These are phyloP conservation scores for Thyridium curvatum DNA, from an alignment of 2,329 filamentous ascomycete genomes.

Conservation along the genomic window DNA sequence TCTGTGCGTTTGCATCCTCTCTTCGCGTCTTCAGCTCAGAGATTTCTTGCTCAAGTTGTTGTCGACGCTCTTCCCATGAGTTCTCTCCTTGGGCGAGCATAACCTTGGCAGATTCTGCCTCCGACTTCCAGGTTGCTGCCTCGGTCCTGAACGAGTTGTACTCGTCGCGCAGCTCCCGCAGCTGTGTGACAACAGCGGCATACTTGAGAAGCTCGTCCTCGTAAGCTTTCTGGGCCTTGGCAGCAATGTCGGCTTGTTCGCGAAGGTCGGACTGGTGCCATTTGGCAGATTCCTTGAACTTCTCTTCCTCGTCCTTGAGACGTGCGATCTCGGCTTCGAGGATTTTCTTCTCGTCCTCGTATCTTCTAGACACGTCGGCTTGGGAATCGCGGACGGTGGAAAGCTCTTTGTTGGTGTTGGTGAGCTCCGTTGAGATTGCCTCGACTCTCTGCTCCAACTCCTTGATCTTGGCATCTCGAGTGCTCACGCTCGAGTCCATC, in stretches of 20 bases:
- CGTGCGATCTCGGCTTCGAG: constrained; percentile 74
- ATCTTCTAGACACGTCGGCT: constrained; percentile 62
- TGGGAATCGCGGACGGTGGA: constrained; percentile 75
- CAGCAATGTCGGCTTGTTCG: constrained; percentile 87
- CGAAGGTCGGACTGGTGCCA: constrained; percentile 89
- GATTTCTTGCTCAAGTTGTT: constrained; percentile 78
- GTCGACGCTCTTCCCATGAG: constrained; percentile 80
- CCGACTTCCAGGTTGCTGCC: constrained; percentile 65
- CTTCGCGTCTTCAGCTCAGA: constrained; percentile 70
- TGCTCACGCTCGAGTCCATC: constrained; percentile 65
- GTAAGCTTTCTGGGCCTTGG: constrained; percentile 90
- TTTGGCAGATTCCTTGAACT: constrained; percentile 71
- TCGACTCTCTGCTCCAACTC: constrained; percentile 80
- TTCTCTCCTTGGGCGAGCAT: constrained; percentile 73
- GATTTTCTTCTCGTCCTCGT: constrained; percentile 75
- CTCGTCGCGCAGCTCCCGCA: constrained; percentile 73
- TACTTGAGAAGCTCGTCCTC: constrained; percentile 93
- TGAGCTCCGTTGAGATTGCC: constrained; percentile 76
- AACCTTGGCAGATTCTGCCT: constrained; percentile 80
- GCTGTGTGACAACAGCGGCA: constrained; percentile 82
- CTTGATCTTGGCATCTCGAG: constrained; percentile 73
- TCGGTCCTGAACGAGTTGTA: constrained; percentile 78
- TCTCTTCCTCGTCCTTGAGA: constrained; percentile 77
- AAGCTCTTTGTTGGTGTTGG: constrained; percentile 74
- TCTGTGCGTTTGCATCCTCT: constrained; percentile 82